A percentile compares a stretch with the other conserved stretches of the same genome.
Evolutionary conservation across 371 early-diverging fungal species (phyloP).

Genomic region (Syncephalastrum contaminatum): DNA sequence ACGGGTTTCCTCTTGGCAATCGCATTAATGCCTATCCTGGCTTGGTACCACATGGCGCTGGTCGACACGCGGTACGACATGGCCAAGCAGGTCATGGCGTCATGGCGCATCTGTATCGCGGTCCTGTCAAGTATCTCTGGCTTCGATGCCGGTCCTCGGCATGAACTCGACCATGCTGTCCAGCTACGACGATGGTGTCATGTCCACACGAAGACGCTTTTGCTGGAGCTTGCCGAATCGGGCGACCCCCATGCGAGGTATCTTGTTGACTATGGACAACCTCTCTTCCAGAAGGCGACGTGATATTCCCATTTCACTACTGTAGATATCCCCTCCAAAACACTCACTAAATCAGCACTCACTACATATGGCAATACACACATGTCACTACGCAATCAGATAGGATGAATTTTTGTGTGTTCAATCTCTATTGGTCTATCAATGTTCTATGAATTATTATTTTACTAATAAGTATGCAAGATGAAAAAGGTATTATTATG

Average conservation of each 20-base stretch:
- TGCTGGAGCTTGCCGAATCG: constrained; percentile 18
- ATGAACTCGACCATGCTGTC: constrained; percentile 39
- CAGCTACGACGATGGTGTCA: constrained; percentile 39
- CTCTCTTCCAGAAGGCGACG: constrained; percentile 17
- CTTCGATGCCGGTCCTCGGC: constrained; percentile 22
- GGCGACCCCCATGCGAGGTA: constrained; percentile 33
- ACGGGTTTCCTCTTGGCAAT: constrained; percentile 26
- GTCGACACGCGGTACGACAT: constrained; percentile 52
- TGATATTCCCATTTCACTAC: background rate
- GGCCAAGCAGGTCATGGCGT: constrained; percentile 41
- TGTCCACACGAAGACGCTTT: constrained; percentile 19
- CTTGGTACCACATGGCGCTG: constrained; percentile 50
- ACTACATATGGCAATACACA: constrained; percentile 4
- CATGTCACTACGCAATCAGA: too few relatives aligned
- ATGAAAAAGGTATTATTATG: constrained; percentile 9
- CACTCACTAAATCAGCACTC: constrained; percentile 1
- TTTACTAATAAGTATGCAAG: too few relatives aligned
- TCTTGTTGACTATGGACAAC: constrained; percentile 29
- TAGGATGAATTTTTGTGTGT: background rate
- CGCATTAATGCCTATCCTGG: constrained; percentile 40
- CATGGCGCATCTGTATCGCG: constrained; percentile 51
- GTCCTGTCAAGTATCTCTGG: constrained; percentile 25
- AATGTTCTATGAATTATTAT: too few relatives aligned
- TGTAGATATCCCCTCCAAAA: background rate
- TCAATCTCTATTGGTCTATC: too few relatives aligned